Evolutionary conservation across 2,329 filamentous ascomycete genomes (phyloP), one percentile per base, ranked within the genome.

Genomic region (Leptosphaerulina australis): DNA sequence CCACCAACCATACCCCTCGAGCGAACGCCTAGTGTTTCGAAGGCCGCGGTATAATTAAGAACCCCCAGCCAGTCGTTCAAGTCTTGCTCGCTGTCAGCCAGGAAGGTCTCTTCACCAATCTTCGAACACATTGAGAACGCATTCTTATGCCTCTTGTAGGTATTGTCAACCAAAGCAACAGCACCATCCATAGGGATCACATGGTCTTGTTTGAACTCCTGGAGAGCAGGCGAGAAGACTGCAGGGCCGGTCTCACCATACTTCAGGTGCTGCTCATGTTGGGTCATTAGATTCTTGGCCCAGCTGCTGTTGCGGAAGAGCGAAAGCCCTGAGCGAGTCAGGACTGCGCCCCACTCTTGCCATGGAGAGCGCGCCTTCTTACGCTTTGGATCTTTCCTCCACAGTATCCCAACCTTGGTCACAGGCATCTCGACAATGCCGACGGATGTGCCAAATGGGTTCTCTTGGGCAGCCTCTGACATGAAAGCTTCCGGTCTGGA

Each of bases 331-430:
- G 94, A 95, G n/a, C 93, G 91, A 0, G 94, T 99, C 22, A 99
- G 81, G 50, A 99, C 88, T 18, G 91, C 94, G 43, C 94, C 94
- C 94, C 94, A 99, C 80, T 99, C 94, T 69, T 97, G 93, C 94
- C 94, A 99, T 1, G 94, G 93, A 9, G 93, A 97, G 33, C 93
- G 84, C 0, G 91, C 88, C 73, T 95, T 96, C 76, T 94, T 93
- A 75, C 93, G 96, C 76, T 96, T 97, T 1, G 82, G 77, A 58
- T 96, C 91, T 70, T 99, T 99, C 34, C 94, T 86, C 94, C 94
- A 99, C 24, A 99, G 72, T 1, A 96, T 77, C 3, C 94, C 94
- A 39, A 99, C 92, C 72, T 97, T 99, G 34, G 93, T 96, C 35
- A 97, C 88, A 63, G 96, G 96, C 68, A 99, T 96, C 72, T 97